Conservation (phyloP, 345 rosid genomes). For the Ceriops zippeliana region DNA sequence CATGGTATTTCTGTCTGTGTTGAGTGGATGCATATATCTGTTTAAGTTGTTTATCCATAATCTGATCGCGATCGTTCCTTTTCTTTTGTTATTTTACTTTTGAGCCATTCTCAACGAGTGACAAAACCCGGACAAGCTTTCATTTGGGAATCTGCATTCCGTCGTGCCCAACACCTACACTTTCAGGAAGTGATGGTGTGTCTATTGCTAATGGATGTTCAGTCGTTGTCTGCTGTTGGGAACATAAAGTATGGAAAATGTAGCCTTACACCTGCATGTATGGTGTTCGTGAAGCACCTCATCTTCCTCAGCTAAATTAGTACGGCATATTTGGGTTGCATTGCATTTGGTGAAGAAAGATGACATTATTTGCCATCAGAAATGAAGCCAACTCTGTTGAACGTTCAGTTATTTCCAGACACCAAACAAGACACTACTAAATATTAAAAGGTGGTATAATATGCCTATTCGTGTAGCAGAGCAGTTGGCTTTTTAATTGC, state of each 20-base stretch:
- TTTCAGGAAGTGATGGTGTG: constrained; percentile 35
- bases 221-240: not conserved
- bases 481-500: too few relatives aligned
- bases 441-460: too few relatives aligned
- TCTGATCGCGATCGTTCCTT: not conserved
- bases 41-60: not conserved
- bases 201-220: not conserved
- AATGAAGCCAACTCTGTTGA: too few relatives aligned
- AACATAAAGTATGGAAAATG: not conserved
- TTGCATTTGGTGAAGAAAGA: too few relatives aligned
- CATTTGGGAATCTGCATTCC: not conserved
- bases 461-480: too few relatives aligned
- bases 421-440: too few relatives aligned
- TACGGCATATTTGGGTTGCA: too few relatives aligned
- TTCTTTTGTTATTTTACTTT: not conserved
- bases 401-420: too few relatives aligned
- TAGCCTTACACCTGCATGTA: too few relatives aligned
- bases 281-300: too few relatives aligned
- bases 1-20: not conserved
- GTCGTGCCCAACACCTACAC: constrained; percentile 27
- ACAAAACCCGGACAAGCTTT: constrained; percentile 23
- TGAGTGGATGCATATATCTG: not conserved
- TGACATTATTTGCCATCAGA: too few relatives aligned
- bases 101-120: constrained; percentile 3
- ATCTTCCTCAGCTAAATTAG: too few relatives aligned